These are phyloP conservation scores for Pyrenophora graminea DNA, from an alignment of 2,329 filamentous ascomycete species.

Conservation along the genomic window DNA sequence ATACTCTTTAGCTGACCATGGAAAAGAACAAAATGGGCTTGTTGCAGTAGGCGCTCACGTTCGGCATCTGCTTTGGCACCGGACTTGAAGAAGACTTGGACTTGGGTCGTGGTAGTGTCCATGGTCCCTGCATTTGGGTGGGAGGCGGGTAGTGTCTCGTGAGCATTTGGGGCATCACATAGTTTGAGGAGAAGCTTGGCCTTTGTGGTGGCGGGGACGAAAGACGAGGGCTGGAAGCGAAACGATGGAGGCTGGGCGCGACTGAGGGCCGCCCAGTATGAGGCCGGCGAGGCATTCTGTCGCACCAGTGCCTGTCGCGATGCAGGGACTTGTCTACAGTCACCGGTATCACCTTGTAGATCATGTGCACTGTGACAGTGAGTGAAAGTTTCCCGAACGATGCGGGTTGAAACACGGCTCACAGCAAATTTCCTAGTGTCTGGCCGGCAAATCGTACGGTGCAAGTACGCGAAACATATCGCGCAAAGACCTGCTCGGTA, in stretches of 20 bases:
- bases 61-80: slow-evolving; percentile 11
- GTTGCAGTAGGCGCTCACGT: slow-evolving; percentile 7
- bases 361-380: slow-evolving; percentile 9
- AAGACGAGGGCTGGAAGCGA: slow-evolving; percentile 23
- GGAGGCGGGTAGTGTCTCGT: slow-evolving; percentile 4
- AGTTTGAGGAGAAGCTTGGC: slow-evolving; percentile 19
- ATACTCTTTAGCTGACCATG: slow-evolving; percentile 20
- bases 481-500: slow-evolving; percentile 24
- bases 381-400: slow-evolving; percentile 9
- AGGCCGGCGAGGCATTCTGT: background rate
- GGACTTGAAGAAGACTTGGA: slow-evolving; percentile 18
- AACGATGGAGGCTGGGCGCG: slow-evolving; percentile 16
- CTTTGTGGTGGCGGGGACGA: slow-evolving; percentile 22
- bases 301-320: background rate
- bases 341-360: slow-evolving; percentile 4
- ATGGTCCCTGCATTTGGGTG: slow-evolving; percentile 7
- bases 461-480: slow-evolving; percentile 20
- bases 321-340: background rate
- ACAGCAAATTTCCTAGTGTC: slow-evolving; percentile 17
- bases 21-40: slow-evolving; percentile 23
- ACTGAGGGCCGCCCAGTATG: background rate
- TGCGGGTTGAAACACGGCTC: slow-evolving; percentile 14
- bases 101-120: slow-evolving; percentile 10
- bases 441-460: slow-evolving; percentile 23
- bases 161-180: slow-evolving; percentile 14